Evolutionary conservation across 768 basidiomycete genomes (phyloP).

Genomic region (Hirschioporus abietinus): DNA sequence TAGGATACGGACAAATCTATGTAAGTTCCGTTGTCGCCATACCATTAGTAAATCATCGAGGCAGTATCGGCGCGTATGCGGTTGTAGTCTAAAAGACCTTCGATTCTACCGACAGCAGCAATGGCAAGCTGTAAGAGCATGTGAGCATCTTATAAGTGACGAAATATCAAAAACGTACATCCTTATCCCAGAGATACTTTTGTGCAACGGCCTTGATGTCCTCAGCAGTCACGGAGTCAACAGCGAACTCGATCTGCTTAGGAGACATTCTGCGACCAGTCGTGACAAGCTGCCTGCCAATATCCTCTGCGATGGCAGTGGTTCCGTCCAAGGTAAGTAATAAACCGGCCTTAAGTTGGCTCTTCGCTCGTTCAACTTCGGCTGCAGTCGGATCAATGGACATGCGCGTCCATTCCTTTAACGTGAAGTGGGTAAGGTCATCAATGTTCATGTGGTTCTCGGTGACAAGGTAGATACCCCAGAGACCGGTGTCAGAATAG

Average conservation of each 20-base stretch:
- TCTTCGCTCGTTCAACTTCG: conserved; percentile 97
- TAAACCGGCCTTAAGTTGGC: conserved; percentile 93
- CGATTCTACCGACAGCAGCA: conserved; percentile 84
- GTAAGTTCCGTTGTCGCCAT: not conserved
- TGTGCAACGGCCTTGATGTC: conserved; percentile 94
- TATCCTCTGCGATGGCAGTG: conserved; percentile 95
- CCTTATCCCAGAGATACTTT: conserved; percentile 97
- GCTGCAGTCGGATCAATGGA: conserved; percentile 74
- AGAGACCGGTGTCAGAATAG: conserved; percentile 97
- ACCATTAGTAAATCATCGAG: conserved; percentile 60
- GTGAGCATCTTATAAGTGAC: conserved; percentile 6
- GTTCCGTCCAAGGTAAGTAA: conserved; percentile 92
- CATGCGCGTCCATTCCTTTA: conserved; percentile 96
- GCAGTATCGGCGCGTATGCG: conserved; percentile 82
- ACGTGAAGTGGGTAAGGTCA: conserved; percentile 88
- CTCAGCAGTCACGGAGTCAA: conserved; percentile 81
- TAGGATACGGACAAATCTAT: conserved; percentile 1
- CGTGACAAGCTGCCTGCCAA: conserved; percentile 96
- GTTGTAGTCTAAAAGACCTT: conserved; percentile 93
- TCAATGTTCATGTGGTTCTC: conserved; percentile 95
- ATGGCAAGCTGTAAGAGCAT: conserved; percentile 58
- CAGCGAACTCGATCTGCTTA: conserved; percentile 86
- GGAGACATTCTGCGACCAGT: conserved; percentile 87
- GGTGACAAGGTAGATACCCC: conserved; percentile 96
- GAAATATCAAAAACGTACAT: conserved; percentile 46